Conservation (phyloP, 192 early-diverging fungal genomes). For the Entomortierella lignicola region DNA sequence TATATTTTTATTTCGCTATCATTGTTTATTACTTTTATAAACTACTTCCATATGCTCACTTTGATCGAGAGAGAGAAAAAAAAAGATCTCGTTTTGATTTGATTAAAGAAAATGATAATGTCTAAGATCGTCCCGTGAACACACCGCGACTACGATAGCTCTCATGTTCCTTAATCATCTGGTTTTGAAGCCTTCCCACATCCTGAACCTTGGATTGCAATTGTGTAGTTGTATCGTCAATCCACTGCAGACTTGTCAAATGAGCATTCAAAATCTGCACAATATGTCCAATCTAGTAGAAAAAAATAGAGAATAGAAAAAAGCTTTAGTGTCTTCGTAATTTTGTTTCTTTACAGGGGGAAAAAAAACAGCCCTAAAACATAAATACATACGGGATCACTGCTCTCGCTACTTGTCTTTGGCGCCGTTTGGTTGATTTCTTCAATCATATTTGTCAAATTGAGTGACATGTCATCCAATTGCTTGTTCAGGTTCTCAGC, state of each 20-base stretch:
- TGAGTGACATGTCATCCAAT: conserved; percentile 86
- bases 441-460: conserved; percentile 83
- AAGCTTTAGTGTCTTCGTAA: too few species aligned
- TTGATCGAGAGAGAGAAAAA: too few species aligned
- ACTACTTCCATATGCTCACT: too few species aligned
- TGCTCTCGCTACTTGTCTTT: conserved; percentile 45
- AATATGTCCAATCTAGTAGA: conserved; percentile 72
- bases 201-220: conserved; percentile 70
- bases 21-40: background rate
- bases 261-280: conserved; percentile 92
- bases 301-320: background rate
- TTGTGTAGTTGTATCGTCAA: conserved; percentile 74
- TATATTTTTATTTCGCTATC: too few species aligned
- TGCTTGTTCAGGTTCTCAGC: conserved; percentile 90
- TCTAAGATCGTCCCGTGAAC: conserved; percentile 31
- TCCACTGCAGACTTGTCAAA: conserved; percentile 93
- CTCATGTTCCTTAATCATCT: conserved; percentile 47
- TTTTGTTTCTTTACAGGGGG: too few species aligned
- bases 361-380: too few species aligned
- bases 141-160: conserved; percentile 43
- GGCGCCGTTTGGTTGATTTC: conserved; percentile 81
- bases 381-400: conserved; percentile 43
- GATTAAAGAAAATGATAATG: background rate
- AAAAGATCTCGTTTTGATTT: too few species aligned
- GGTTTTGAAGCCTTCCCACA: conserved; percentile 56